Evolutionary conservation across 768 basidiomycete genomes (phyloP), one percentile per base, ranked within the genome.

Genomic region (Gautieria morchelliformis): DNA sequence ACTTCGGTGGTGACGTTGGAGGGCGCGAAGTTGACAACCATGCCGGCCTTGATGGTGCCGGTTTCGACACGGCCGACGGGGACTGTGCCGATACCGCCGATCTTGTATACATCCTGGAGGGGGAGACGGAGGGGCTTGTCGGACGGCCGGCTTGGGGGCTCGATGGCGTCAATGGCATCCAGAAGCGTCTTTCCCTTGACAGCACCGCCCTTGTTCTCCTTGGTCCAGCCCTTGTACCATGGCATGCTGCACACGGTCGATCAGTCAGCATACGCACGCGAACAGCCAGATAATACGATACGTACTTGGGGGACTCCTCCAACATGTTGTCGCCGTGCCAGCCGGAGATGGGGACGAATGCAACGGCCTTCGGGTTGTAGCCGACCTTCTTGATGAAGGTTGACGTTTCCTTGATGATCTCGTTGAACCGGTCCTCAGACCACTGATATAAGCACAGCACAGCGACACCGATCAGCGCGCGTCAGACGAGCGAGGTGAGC

Each of bases 241-340:
- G 89, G 70, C 94, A 99, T 97, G 83, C 90, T 93, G 65, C 27
- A 52, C 24, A 19, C 15, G 42, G 27, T 2, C 19, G 53, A 49
- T 52, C 32, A 20, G 40, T 30, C 32, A 33, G 71, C n/a, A n/a
- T n/a, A n/a, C n/a, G n/a, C n/a, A n/a, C n/a, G n/a, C n/a, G 15
- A 20, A 15, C 56, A 7, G 24, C 17, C 40, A 24, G n/a, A n/a
- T n/a, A n/a, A n/a, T 41, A 51, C 39, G 58, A 40, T 15, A 71
- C 86, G 51, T 71, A 92, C 91, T 98, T 99, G 77, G 71, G 1
- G 64, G 96, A 96, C 77, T 94, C 92, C 83, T 98, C 95, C 79
- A 99, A 80, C 95, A 99, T 99, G 89, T 99, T 99, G 85, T 99
- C 96, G 70, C 96, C 96, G 82, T 98, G 94, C 96, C 96, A 99